These are phyloP conservation scores for Pseudozyma pruni DNA, from an alignment of 1,284 basidiomycete genomes.

Conservation along the genomic window DNA sequence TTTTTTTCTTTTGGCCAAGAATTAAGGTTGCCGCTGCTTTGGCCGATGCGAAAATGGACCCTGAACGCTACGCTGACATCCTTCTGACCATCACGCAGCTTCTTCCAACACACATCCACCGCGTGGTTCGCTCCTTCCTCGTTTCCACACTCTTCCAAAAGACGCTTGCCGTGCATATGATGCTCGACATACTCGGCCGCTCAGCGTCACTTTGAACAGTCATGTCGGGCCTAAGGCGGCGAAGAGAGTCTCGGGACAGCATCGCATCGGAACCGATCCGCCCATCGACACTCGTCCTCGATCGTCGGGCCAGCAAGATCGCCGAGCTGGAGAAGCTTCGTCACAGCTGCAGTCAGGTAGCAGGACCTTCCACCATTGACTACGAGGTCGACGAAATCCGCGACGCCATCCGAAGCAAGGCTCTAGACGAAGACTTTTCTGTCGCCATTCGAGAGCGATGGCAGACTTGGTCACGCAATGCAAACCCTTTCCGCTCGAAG, in stretches of 20 bases:
- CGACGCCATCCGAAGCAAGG: conserved; percentile 12
- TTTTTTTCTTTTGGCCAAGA: too few relatives aligned
- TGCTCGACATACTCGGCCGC: too few relatives aligned
- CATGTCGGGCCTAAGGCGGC: conserved; percentile 7
- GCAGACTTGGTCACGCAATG: conserved; percentile 44
- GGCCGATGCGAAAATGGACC: too few relatives aligned
- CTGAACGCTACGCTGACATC: too few relatives aligned
- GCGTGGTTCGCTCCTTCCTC: too few relatives aligned
- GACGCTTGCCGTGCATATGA: too few relatives aligned
- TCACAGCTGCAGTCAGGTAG: conserved; percentile 2
- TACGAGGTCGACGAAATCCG: conserved; percentile 25
- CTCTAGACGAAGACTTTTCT: conserved; percentile 39
- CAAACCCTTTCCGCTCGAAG: conserved; percentile 30
- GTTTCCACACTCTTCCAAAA: background rate
- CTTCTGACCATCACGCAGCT: too few relatives aligned
- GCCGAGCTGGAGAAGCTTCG: conserved; percentile 6
- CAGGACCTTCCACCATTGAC: conserved; percentile 18
- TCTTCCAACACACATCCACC: too few relatives aligned
- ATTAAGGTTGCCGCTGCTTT: too few relatives aligned
- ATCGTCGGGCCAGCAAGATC: conserved; percentile 24
- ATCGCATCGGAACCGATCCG: conserved; percentile 31
- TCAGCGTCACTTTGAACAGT: background rate
- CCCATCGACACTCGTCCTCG: conserved; percentile 8
- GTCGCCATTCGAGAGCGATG: conserved; percentile 40
- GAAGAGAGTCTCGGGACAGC: background rate